These are phyloP conservation scores for Metrosideros polymorpha DNA, from an alignment of 441 rosid species.

Conservation along the genomic window DNA sequence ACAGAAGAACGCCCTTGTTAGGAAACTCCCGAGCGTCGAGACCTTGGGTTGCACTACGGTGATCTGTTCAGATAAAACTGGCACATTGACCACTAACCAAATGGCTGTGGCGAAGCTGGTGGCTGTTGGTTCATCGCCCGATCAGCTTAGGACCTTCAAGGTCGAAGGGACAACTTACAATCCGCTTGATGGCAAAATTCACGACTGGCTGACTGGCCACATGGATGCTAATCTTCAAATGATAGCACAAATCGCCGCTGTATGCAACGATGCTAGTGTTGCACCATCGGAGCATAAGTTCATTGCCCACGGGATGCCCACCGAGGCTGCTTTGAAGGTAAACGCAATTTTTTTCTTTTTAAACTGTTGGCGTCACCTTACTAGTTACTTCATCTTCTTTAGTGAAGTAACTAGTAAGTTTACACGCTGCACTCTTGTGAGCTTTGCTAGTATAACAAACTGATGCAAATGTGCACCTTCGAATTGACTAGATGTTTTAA, in stretches of 20 bases:
- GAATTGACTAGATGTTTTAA: neutral
- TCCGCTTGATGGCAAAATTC: constrained; percentile 32
- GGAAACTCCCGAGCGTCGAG: constrained; percentile 43
- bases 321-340: constrained; percentile 42
- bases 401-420: too few relatives aligned
- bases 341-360: neutral
- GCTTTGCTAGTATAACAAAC: neutral
- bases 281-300: constrained; percentile 19
- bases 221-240: constrained; percentile 38
- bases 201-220: constrained; percentile 21
- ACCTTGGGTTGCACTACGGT: constrained; percentile 44
- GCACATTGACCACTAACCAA: constrained; percentile 43
- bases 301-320: constrained; percentile 40
- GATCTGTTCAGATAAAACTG: constrained; percentile 43
- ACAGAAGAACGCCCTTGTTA: constrained; percentile 33
- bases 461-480: neutral
- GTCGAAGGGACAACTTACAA: constrained; percentile 39
- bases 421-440: neutral
- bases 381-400: neutral
- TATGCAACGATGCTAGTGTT: constrained; percentile 35
- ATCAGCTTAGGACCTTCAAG: constrained; percentile 18
- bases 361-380: neutral
- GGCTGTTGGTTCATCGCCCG: constrained; percentile 15
- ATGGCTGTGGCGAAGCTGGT: constrained; percentile 35
- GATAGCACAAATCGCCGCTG: constrained; percentile 30